These are phyloP conservation scores for Cicer bijugum DNA, from an alignment of 306 rosid species.

Conservation along the genomic window DNA sequence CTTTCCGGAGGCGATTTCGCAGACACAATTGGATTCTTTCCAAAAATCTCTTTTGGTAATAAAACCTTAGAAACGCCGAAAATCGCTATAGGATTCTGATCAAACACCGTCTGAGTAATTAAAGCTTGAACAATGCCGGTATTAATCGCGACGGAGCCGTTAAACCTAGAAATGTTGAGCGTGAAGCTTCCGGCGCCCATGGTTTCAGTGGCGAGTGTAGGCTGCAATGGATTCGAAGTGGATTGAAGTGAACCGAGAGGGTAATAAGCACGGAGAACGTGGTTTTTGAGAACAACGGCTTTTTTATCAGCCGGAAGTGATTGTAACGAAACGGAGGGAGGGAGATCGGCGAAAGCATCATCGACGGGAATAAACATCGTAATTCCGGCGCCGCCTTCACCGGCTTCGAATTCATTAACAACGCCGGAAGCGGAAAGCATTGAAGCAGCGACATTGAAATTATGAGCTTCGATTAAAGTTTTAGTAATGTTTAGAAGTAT, in stretches of 20 bases:
- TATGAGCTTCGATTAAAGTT: slow-evolving; percentile 74
- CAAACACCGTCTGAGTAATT: slow-evolving; percentile 86
- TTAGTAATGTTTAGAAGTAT: slow-evolving; percentile 76
- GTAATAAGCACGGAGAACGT: slow-evolving; percentile 87
- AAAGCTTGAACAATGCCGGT: slow-evolving; percentile 82
- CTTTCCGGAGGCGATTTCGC: slow-evolving; percentile 36
- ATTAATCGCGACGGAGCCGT: slow-evolving; percentile 78
- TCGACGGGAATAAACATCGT: slow-evolving; percentile 89
- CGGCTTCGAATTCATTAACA: slow-evolving; percentile 81
- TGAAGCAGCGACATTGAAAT: slow-evolving; percentile 91
- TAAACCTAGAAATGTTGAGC: slow-evolving; percentile 77
- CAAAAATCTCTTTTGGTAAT: slow-evolving; percentile 84
- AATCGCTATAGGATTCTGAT: slow-evolving; percentile 90
- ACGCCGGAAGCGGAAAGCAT: slow-evolving; percentile 90
- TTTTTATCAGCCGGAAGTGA: slow-evolving; percentile 86
- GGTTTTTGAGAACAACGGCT: slow-evolving; percentile 76
- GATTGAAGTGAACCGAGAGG: slow-evolving; percentile 89
- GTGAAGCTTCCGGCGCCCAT: slow-evolving; percentile 90
- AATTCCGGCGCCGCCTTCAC: slow-evolving; percentile 95
- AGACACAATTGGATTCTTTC: slow-evolving; percentile 52
- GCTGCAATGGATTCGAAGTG: slow-evolving; percentile 88
- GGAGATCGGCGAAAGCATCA: slow-evolving; percentile 72
- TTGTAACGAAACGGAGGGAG: slow-evolving; percentile 63
- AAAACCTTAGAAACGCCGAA: slow-evolving; percentile 87
- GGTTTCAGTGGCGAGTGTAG: slow-evolving; percentile 91